Percentiles rank a stretch among this genome's conserved stretches.
Evolutionary conservation across 345 rosid species (phyloP).

Genomic region (Excoecaria agallocha): DNA sequence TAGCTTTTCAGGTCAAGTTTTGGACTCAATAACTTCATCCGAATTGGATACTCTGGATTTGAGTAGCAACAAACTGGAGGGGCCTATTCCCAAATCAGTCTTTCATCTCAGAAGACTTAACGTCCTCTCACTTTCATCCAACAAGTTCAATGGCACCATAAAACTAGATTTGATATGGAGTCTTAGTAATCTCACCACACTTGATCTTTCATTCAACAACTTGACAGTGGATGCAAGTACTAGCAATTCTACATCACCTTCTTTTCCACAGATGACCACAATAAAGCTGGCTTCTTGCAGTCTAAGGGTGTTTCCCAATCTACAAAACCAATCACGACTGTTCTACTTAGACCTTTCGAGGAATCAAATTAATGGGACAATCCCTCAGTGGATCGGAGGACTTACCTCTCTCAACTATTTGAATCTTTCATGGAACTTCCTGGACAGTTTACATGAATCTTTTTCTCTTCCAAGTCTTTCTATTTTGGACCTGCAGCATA

Average conservation of each 20-base stretch:
- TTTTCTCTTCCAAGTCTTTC: not conserved
- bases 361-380: slow-evolving; percentile 34
- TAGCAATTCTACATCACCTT: not conserved
- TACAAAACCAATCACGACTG: slow-evolving; percentile 27
- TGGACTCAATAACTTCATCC: not conserved
- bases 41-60: slow-evolving; percentile 36
- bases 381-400: slow-evolving; percentile 53
- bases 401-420: not conserved
- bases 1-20: slow-evolving; percentile 26
- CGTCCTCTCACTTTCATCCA: slow-evolving; percentile 37
- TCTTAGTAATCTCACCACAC: slow-evolving; percentile 26
- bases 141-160: slow-evolving; percentile 42
- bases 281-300: slow-evolving; percentile 50
- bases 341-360: slow-evolving; percentile 34
- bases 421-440: slow-evolving; percentile 22
- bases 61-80: slow-evolving; percentile 38
- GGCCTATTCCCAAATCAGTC: slow-evolving; percentile 17
- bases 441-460: slow-evolving; percentile 17
- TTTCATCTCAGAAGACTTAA: slow-evolving; percentile 27
- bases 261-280: slow-evolving; percentile 17
- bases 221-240: slow-evolving; percentile 22
- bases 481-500: slow-evolving; percentile 29
- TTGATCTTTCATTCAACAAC: slow-evolving; percentile 39
- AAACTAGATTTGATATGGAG: slow-evolving; percentile 18
- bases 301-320: slow-evolving; percentile 28